Evolutionary conservation across 176 grass and related monocot species (phyloP).

Genomic region (Bothriochloa decipiens): DNA sequence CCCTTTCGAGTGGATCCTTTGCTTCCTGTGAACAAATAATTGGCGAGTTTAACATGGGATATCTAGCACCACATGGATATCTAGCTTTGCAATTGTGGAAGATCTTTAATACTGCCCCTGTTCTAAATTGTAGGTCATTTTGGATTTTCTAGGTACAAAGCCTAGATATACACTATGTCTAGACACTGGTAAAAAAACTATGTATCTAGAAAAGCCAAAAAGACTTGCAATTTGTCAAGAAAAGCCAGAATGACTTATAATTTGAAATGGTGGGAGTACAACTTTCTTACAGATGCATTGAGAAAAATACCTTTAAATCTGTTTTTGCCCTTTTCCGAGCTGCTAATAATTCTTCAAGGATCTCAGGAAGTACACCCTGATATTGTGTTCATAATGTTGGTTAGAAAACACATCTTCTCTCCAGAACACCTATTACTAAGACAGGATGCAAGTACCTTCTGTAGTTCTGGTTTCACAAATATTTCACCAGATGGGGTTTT

Average conservation of each 20-base stretch:
- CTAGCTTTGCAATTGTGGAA: too few relatives aligned
- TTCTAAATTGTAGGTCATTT: too few relatives aligned
- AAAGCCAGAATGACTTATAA: too few relatives aligned
- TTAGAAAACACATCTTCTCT: constrained; percentile 35
- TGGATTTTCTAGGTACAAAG: too few relatives aligned
- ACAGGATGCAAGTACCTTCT: constrained; percentile 70
- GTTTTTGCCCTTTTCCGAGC: constrained; percentile 99
- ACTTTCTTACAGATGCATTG: constrained; percentile 4
- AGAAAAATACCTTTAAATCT: constrained; percentile 86
- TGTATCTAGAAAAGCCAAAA: too few relatives aligned
- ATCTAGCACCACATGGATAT: too few relatives aligned
- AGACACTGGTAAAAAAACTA: too few relatives aligned
- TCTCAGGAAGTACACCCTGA: constrained; percentile 98
- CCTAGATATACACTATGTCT: too few relatives aligned
- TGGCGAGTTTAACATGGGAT: constrained; percentile 11
- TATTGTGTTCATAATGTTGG: constrained; percentile 27
- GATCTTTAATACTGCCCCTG: too few relatives aligned
- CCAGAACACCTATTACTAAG: constrained; percentile 22
- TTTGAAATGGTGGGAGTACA: neutral
- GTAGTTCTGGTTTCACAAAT: constrained; percentile 90
- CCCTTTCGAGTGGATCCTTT: constrained; percentile 95
- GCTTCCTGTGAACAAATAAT: constrained; percentile 77
- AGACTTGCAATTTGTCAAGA: too few relatives aligned
- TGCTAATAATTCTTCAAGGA: constrained; percentile 89
- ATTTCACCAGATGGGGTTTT: constrained; percentile 94